Conservation (phyloP, 305 asterid genomes). For the Withania somnifera region DNA sequence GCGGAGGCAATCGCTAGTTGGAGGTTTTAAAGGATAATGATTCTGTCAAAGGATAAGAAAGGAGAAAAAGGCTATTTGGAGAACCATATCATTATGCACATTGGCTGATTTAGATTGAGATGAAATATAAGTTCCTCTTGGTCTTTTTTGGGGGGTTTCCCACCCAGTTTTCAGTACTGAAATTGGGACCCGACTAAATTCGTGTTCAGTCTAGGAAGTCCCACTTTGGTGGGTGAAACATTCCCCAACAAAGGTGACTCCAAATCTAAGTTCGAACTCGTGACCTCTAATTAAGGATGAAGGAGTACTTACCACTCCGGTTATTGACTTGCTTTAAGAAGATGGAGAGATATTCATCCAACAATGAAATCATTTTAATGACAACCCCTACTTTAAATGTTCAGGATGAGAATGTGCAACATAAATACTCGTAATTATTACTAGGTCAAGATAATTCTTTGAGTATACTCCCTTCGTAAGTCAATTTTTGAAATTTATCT, state of each 20-base stretch:
- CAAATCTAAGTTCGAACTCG: no score
- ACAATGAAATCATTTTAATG: not conserved
- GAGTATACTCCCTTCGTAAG: not conserved
- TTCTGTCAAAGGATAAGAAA: not conserved
- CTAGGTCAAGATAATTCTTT: not conserved
- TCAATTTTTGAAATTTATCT: not conserved
- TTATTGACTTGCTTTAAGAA: not conserved
- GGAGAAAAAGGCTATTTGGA: not conserved
- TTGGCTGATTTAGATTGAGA: not conserved
- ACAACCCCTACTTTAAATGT: not conserved
- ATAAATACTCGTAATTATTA: not conserved
- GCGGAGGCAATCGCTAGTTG: not conserved
- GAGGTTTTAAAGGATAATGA: not conserved
- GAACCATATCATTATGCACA: not conserved
- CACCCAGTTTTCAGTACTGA: no score
- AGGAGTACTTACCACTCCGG: not conserved
- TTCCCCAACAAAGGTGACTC: not conserved
- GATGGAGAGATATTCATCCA: not conserved
- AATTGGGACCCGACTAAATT: no score
- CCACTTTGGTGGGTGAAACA: not conserved
- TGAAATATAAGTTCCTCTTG: no score
- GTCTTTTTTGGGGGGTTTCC: no score
- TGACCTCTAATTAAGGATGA: no score
- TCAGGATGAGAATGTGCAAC: not conserved
- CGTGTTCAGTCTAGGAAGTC: not conserved